Percentiles rank a stretch among this genome's conserved stretches.
These are phyloP conservation scores for Mycothermus thermophilus DNA, from an alignment of 495 filamentous ascomycete species.

Conservation along the genomic window DNA sequence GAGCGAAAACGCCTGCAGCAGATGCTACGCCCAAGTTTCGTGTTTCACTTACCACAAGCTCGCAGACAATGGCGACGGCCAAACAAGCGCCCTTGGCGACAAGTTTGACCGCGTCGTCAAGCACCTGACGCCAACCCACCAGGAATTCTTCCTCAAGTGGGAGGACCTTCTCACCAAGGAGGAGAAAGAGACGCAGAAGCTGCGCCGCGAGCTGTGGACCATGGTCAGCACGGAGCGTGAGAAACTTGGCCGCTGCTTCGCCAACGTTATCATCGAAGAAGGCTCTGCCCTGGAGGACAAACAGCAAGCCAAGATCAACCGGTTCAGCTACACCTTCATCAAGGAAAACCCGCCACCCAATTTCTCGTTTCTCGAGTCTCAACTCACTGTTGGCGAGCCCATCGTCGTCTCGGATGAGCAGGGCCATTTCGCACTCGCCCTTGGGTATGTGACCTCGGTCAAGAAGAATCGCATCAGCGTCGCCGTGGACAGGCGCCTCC, in stretches of 20 bases:
- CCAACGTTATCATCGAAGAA: conserved; percentile 59
- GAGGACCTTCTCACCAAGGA: conserved; percentile 86
- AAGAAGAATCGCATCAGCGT: conserved; percentile 63
- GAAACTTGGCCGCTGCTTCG: conserved; percentile 57
- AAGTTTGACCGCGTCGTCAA: conserved; percentile 63
- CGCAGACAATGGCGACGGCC: conserved; percentile 67
- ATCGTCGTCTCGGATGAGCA: conserved; percentile 93
- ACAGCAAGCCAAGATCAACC: conserved; percentile 68
- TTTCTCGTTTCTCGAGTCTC: conserved; percentile 81
- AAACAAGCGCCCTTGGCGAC: conserved; percentile 60
- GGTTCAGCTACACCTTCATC: conserved; percentile 69
- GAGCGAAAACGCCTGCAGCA: conserved; percentile 58
- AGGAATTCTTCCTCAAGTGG: conserved; percentile 85
- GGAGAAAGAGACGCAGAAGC: conserved; percentile 71
- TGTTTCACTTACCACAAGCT: conserved; percentile 94
- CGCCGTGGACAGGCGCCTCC: conserved; percentile 74
- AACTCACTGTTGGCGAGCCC: conserved; percentile 78
- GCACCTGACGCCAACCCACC: conserved; percentile 58
- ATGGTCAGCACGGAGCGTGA: conserved; percentile 83
- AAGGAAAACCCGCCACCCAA: conserved; percentile 43
- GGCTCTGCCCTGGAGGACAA: conserved; percentile 54
- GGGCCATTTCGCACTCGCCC: conserved; percentile 85
- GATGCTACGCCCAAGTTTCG: conserved; percentile 73
- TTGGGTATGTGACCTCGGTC: conserved; percentile 74
- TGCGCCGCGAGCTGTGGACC: conserved; percentile 86